Base-by-base conservation (phyloP, 306 rosid species). In the Vigna mungo region DNA sequence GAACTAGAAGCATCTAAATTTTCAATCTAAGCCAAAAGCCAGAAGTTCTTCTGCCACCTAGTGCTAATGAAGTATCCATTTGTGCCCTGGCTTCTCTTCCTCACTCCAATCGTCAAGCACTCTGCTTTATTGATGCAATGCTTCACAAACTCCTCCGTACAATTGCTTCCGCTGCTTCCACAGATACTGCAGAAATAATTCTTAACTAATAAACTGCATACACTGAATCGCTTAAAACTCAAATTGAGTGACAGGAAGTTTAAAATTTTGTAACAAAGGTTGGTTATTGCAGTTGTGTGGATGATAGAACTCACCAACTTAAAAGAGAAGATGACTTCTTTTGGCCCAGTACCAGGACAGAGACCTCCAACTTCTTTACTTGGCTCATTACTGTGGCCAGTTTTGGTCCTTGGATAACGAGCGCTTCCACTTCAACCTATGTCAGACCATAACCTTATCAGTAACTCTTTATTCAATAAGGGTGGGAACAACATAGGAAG, bases 1-100 rank as follows among this genome's bases (percentile, higher is more conserved):
- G 74, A 71, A 53, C 23, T 2, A 32, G 43, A 12, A 65, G 79
- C n/a, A 55, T 46, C 73, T 55, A 12, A 44, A 68, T 48, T 53
- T 62, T 9, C 54, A 9, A 41, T 39, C 83, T 86, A 95, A 81
- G 99, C 99, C 78, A 95, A 86, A 66, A 95, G 96, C 99, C 99
- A 95, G 86, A 91, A 95, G 78, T 92, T 84, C 88, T 89, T 95
- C 91, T 92, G 99, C 97, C 96, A 90, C 87, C 92, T 90, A 58
- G 97, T 95, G 86, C 90, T 92, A 85, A 95, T 89, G 6, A 90
- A 83, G 80, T 92, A 95, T 58, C 97, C 97, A 32, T 90, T 83
- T 51, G 84, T 90, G 61, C 95, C 97, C 30, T 81, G 86, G 88
- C 97, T 89, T 81, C 93, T 92, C 87, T 91, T 95, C 84, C 96